These are phyloP conservation scores for Pseudovirgaria hyperparasitica DNA, from an alignment of 2,329 filamentous ascomycete genomes.

Conservation along the genomic window DNA sequence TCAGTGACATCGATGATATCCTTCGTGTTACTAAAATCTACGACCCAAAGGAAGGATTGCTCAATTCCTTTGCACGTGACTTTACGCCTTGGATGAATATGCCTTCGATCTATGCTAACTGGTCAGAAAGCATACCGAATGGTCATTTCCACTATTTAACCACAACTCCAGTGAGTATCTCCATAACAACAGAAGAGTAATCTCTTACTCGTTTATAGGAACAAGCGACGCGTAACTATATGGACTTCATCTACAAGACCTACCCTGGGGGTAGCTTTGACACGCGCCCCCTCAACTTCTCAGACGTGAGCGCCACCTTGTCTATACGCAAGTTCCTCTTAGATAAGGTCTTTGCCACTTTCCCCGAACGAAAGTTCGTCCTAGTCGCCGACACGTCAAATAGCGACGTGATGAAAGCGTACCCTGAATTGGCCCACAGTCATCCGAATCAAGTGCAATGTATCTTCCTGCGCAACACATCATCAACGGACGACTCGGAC, in stretches of 20 bases:
- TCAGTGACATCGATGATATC: slow-evolving; percentile 72
- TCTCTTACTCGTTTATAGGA: slow-evolving; percentile 33
- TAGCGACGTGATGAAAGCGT: slow-evolving; percentile 59
- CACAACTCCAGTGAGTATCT: slow-evolving; percentile 65
- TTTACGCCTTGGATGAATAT: slow-evolving; percentile 68
- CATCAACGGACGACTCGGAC: slow-evolving; percentile 52
- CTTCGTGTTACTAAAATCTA: slow-evolving; percentile 74
- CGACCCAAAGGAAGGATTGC: slow-evolving; percentile 56
- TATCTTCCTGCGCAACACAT: slow-evolving; percentile 65
- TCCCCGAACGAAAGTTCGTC: slow-evolving; percentile 61
- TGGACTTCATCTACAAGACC: slow-evolving; percentile 65
- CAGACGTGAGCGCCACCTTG: slow-evolving; percentile 58
- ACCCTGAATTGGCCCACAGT: slow-evolving; percentile 47
- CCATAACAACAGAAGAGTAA: slow-evolving; percentile 35
- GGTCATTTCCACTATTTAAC: slow-evolving; percentile 70
- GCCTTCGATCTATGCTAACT: slow-evolving; percentile 67
- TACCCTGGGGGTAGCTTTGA: slow-evolving; percentile 70
- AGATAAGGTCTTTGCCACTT: slow-evolving; percentile 61
- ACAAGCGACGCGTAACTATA: slow-evolving; percentile 65
- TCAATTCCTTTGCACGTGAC: slow-evolving; percentile 63
- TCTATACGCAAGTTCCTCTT: slow-evolving; percentile 58
- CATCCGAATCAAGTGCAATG: slow-evolving; percentile 63
- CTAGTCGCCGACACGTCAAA: slow-evolving; percentile 67
- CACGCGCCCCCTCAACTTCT: slow-evolving; percentile 63
- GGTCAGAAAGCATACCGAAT: slow-evolving; percentile 52